These are phyloP conservation scores for Aspergillus sclerotiicarbonarius DNA, from an alignment of 495 filamentous ascomycete genomes.

Conservation along the genomic window DNA sequence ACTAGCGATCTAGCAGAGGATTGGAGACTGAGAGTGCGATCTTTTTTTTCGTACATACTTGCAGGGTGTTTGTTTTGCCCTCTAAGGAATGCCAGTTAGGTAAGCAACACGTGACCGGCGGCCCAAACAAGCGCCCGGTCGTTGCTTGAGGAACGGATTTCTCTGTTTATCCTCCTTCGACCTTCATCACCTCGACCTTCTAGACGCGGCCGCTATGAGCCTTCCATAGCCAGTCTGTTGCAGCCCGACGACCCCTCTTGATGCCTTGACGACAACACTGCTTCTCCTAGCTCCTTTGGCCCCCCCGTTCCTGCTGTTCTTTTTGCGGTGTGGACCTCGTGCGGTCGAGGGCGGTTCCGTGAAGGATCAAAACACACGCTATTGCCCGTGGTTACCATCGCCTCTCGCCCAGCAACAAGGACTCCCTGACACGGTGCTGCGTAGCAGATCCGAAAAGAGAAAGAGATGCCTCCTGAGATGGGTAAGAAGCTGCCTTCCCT, in stretches of 20 bases:
- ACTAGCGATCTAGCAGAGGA: not conserved
- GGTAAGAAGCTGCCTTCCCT: constrained; percentile 24
- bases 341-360: constrained; percentile 24
- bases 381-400: constrained; percentile 33
- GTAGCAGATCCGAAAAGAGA: constrained; percentile 11
- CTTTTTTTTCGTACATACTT: not conserved
- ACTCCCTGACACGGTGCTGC: not conserved
- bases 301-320: constrained; percentile 1
- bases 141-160: constrained; percentile 40
- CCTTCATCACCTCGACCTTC: constrained; percentile 13
- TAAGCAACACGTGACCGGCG: constrained; percentile 30
- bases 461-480: constrained; percentile 32
- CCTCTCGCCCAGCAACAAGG: constrained; percentile 22
- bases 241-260: constrained; percentile 4
- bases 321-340: constrained; percentile 17
- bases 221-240: constrained; percentile 18
- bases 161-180: constrained; percentile 38
- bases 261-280: constrained; percentile 14
- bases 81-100: constrained; percentile 8
- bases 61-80: constrained; percentile 6
- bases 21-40: too few relatives aligned
- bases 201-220: constrained; percentile 21
- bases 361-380: constrained; percentile 33
- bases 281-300: not conserved
- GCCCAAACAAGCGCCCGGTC: constrained; percentile 17